Evolutionary conservation across 352 stramenopile genomes (phyloP), one percentile per base, ranked within the genome.

Genomic region (Globisporangium paddicum): DNA sequence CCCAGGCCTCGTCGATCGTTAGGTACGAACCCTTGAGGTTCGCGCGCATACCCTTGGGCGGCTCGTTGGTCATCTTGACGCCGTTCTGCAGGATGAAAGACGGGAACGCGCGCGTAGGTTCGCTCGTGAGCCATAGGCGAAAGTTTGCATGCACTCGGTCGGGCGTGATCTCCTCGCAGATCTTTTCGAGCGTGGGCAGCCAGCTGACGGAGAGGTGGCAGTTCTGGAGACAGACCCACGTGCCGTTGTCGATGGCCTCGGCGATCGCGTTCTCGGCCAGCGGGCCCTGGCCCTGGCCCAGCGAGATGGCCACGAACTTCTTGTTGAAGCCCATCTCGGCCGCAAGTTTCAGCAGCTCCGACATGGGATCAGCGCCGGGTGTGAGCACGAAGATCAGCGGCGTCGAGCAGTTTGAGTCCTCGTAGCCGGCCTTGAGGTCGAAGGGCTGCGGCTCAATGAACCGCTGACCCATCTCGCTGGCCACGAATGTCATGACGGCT

Each of bases 21-120:
- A 90, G 51, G 62, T 94, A 98, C n/a, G 86, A 94, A 5, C 89
- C 90, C 51, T 97, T 93, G 10, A 98, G 61, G 68, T 98, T 98
- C 9, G 91, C 90, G 18, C 93, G 79, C 85, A 98, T 95, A 8
- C 95, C 95, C 50, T 97, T 96, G 0, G 95, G 92, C 7, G 95
- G 93, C 51, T 98, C 95, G 48, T 97, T 97, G 19, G 94, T 98
- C 86, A 98, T 98, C 72, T 98, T 98, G 52, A 97, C 84, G 14
- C 88, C 87, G 47, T 96, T 93, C 48, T 96, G 93, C 13, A 98
- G 75, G 35, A 98, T 96, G 50, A 90, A 97, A 1, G 93, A 94
- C 40, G 95, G 95, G 64, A 98, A 98, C 11, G 92, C 77, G 0
- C 77, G 73, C n/a, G 87, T 96, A 18, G 95, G 95, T 59, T 98